These are phyloP conservation scores for Paramyrothecium roridum DNA, from an alignment of 2,329 filamentous ascomycete species.

Conservation along the genomic window DNA sequence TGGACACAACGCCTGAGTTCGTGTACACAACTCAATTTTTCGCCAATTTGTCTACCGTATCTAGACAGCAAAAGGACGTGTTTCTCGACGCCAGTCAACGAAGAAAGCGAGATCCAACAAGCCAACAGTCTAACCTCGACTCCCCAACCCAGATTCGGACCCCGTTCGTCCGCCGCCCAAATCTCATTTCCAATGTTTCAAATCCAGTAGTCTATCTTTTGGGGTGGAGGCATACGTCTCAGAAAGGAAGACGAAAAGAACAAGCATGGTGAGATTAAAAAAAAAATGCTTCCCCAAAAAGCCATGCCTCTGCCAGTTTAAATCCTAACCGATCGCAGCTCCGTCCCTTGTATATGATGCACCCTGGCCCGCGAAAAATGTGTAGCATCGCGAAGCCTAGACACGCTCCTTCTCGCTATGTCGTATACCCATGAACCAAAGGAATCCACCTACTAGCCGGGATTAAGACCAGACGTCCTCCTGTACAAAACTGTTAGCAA, in stretches of 20 bases:
- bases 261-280: background rate
- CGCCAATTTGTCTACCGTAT: no score
- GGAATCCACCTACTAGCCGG: slow-evolving; percentile 4
- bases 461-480: slow-evolving; percentile 69
- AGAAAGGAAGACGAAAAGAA: background rate
- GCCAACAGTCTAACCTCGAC: no score
- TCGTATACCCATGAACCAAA: slow-evolving; percentile 11
- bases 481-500: slow-evolving; percentile 33
- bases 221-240: background rate
- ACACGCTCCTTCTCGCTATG: slow-evolving; percentile 14
- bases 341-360: background rate
- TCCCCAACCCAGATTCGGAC: no score
- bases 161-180: no score
- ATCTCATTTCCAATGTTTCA: background rate
- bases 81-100: no score
- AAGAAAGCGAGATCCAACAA: no score
- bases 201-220: background rate
- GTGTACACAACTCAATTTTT: no score
- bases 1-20: no score
- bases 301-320: background rate
- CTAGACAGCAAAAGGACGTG: no score
- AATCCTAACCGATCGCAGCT: background rate
- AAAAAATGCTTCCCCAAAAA: background rate
- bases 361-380: background rate
- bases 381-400: background rate